Evolutionary conservation across 2,329 filamentous ascomycete species (phyloP), one percentile per base, ranked within the genome.

Genomic region (Chaetomium globosum): DNA sequence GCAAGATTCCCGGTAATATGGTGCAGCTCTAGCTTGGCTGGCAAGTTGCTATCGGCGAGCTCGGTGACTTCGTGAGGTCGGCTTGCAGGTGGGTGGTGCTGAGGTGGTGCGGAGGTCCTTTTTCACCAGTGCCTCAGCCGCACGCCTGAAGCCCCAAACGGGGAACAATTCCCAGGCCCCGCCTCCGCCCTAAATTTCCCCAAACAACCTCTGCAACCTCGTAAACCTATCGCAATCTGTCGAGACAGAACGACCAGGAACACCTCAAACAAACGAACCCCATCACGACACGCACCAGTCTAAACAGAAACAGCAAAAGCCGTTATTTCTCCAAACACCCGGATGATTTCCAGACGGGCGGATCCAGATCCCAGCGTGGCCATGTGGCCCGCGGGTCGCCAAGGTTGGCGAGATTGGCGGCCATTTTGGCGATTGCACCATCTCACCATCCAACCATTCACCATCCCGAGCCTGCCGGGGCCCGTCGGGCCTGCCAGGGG

Each of bases 331-430:
- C 16, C 16, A 43, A 43, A 43, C 9, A 31, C 2, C 36, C 28
- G 39, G 21, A 9, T 36, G 52, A 59, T 56, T 63, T 43, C 63
- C 67, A 67, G 58, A 36, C 57, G 55, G 53, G 67, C 55, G 65
- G 65, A 62, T 69, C 63, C 61, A 31, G 57, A 69, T 69, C 67
- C 67, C 64, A 61, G 67, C 65, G 48, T 31, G 58, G 59, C 67
- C 67, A 69, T 69, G 67, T 69, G 65, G 65, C 63, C 49, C 26
- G 49, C 51, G 56, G 52, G 54, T 39, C 53, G 58, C 66, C 60
- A 56, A 59, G 63, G 39, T 43, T 51, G 52, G 53, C 43, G 52
- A 63, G 54, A 57, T 63, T 63, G 53, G 60, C 21, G n/a, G 43
- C 60, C 59, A 43, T 48, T 36, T 55, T 61, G 55, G 59, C 59